These are phyloP conservation scores for Aspergillus nanangensis DNA, from an alignment of 495 filamentous ascomycete species.

Conservation along the genomic window DNA sequence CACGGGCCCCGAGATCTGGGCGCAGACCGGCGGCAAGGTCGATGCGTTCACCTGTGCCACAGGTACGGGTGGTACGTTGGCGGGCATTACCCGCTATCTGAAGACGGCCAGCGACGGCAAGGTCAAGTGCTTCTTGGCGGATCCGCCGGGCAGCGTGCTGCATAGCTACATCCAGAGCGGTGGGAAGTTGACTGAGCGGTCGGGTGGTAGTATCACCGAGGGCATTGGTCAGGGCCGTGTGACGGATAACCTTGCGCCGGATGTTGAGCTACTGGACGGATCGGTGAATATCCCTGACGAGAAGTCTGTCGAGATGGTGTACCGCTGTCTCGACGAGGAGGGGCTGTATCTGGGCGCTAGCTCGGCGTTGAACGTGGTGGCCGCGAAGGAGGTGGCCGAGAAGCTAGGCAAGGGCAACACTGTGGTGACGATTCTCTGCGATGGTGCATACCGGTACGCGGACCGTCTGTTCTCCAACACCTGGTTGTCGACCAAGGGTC, in stretches of 20 bases:
- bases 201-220: slow-evolving; percentile 89
- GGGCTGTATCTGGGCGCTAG: slow-evolving; percentile 95
- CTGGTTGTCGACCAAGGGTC: slow-evolving; percentile 82
- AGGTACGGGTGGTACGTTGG: slow-evolving; percentile 87
- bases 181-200: slow-evolving; percentile 74
- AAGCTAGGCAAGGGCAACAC: slow-evolving; percentile 85
- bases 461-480: slow-evolving; percentile 85
- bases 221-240: slow-evolving; percentile 97
- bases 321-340: slow-evolving; percentile 94
- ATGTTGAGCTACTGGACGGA: slow-evolving; percentile 82
- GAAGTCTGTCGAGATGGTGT: slow-evolving; percentile 97
- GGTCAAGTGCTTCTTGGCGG: slow-evolving; percentile 88
- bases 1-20: slow-evolving; percentile 95
- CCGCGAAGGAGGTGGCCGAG: slow-evolving; percentile 90
- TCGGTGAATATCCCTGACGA: slow-evolving; percentile 82
- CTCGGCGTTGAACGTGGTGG: slow-evolving; percentile 88
- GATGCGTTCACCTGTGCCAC: slow-evolving; percentile 96
- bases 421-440: slow-evolving; percentile 89
- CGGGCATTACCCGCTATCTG: slow-evolving; percentile 83
- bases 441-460: slow-evolving; percentile 94
- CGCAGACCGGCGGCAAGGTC: slow-evolving; percentile 80
- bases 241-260: slow-evolving; percentile 85
- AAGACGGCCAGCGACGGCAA: slow-evolving; percentile 75
- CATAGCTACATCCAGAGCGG: slow-evolving; percentile 88
- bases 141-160: slow-evolving; percentile 88